These are phyloP conservation scores for Anacardium occidentale DNA, from an alignment of 345 rosid genomes.

Conservation along the genomic window DNA sequence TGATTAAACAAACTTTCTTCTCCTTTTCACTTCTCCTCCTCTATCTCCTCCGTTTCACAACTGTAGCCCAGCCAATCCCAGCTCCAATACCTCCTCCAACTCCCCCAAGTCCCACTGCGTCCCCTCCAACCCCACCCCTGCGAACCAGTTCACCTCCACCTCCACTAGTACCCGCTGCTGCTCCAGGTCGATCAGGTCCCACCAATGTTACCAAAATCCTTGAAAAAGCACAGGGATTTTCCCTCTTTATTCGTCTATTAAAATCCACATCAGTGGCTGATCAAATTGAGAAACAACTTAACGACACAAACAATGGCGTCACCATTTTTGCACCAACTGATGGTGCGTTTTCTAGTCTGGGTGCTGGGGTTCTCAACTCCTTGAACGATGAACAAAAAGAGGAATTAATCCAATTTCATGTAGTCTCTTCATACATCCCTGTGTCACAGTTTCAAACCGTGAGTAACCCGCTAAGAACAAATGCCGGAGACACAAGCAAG, in stretches of 20 bases:
- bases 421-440: constrained; percentile 29
- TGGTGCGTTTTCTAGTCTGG: constrained; percentile 33
- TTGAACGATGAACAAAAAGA: constrained; percentile 30
- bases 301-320: constrained; percentile 33
- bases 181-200: constrained; percentile 30
- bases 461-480: constrained; percentile 42
- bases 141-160: constrained; percentile 14
- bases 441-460: constrained; percentile 37
- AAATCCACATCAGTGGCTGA: constrained; percentile 25
- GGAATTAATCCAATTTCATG: constrained; percentile 34
- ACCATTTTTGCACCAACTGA: constrained; percentile 40
- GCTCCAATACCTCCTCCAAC: constrained; percentile 8
- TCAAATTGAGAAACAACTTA: constrained; percentile 34
- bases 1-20: neutral
- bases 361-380: constrained; percentile 32
- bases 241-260: constrained; percentile 31
- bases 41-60: constrained; percentile 22
- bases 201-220: constrained; percentile 33
- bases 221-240: constrained; percentile 30
- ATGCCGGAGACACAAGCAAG: constrained; percentile 29
- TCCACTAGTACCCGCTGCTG: constrained; percentile 21
- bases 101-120: neutral
- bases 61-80: constrained; percentile 28
- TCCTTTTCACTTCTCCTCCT: constrained; percentile 21
- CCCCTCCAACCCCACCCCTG: constrained; percentile 1